Base-by-base conservation (phyloP, 2,329 filamentous ascomycete species). In the Aphanocladium album region DNA sequence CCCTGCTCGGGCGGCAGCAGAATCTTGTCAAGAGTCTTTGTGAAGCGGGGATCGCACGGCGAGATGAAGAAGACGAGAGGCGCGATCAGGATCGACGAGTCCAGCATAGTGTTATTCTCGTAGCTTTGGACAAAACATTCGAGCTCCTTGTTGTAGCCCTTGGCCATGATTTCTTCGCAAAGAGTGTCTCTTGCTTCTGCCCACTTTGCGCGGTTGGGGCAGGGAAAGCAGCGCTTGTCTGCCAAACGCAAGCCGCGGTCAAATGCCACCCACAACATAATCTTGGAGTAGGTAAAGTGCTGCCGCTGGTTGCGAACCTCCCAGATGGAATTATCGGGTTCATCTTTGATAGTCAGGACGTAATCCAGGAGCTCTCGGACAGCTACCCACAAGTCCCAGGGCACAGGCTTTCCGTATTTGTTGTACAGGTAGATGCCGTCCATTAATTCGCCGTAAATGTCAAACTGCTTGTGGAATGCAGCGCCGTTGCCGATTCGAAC, bases 311-410 rank as follows among this genome's bases (percentile, higher is more conserved):
- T 89, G 46, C 89, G 83, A 6, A 91, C 89, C 71, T 93, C 89
- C 89, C 89, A 92, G 67, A 92, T 93, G 2, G 88, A 91, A 88
- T 91, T 91, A 69, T 93, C 89, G 14, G 85, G 84, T 47, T 87
- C 76, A 60, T 86, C 74, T 70, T 86, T 82, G 57, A 91, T 84
- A 0, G 81, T 85, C 63, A 90, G 78, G 41, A 90, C 87, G 67
- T 89, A 89, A 68, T 91, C 80, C 21, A 87, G 73, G 72, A 92
- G 84, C 61, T 88, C 81, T 19, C 89, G 82, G 27, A 93, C 83
- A 3, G 84, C 80, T 46, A 86, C 80, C 89, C 89, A 93, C 62
- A 89, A 84, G 62, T 92, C 89, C 81, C 89, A 93, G 5, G 85
- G 86, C 21, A 89, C 82, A 0, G 89, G 89, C 68, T 89, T 91